These are phyloP conservation scores for Sorghum bicolor DNA, from an alignment of 176 grass and related monocot species.

Conservation along the genomic window DNA sequence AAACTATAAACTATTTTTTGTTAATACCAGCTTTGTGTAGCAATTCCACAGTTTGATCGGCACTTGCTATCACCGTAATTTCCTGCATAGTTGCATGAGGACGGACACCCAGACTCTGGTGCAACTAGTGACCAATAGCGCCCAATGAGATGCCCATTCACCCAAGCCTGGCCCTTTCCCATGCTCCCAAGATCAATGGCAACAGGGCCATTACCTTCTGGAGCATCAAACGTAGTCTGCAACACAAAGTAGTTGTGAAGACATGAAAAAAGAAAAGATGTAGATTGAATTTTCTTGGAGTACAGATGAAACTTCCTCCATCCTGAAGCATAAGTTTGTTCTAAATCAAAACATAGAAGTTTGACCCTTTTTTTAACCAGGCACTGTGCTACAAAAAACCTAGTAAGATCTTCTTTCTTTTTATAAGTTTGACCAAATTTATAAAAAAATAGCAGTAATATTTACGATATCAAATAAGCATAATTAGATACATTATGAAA, in stretches of 20 bases:
- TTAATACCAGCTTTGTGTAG: conserved; percentile 88
- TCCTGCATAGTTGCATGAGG: conserved; percentile 73
- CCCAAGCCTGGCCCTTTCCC: conserved; percentile 96
- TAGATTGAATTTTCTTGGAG: not conserved
- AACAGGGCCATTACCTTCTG: conserved; percentile 67
- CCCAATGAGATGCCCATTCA: conserved; percentile 83
- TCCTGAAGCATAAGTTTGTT: not conserved
- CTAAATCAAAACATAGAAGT: not conserved
- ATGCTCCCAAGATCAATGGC: conserved; percentile 88
- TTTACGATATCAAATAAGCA: not conserved
- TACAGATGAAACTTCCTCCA: not conserved
- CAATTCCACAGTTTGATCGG: conserved; percentile 75
- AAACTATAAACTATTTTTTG: not conserved
- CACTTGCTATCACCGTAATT: conserved; percentile 74
- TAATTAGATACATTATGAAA: not conserved
- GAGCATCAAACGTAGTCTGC: conserved; percentile 78
- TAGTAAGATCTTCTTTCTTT: not conserved
- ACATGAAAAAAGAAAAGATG: not conserved
- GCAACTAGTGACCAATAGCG: conserved; percentile 81
- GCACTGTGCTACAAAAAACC: not conserved
- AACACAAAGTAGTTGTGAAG: conserved; percentile 9
- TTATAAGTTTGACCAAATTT: not conserved
- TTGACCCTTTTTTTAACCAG: not conserved
- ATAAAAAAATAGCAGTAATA: not conserved
- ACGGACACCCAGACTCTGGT: conserved; percentile 62